Evolutionary conservation across 805 yeast genomes (phyloP).

Genomic region (baker's yeast (Saccharomyces cerevisiae)): DNA sequence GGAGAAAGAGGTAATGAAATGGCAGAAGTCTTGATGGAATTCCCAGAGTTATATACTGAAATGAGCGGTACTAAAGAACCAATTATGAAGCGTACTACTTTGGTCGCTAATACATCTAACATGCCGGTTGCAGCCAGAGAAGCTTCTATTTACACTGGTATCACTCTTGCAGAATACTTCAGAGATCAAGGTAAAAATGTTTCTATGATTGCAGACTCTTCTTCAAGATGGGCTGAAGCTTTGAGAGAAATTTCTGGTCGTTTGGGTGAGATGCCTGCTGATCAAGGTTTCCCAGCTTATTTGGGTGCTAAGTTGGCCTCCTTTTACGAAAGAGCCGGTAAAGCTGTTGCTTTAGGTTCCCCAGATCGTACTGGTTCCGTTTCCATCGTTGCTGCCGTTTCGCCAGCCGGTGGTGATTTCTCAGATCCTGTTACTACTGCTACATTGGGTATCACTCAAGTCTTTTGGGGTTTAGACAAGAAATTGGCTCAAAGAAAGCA

Average conservation of each 20-base stretch:
- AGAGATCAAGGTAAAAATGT: conserved; percentile 99
- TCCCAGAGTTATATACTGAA: conserved; percentile 94
- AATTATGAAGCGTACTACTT: conserved; percentile 97
- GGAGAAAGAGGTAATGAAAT: conserved; percentile 98
- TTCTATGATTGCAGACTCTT: conserved; percentile 98
- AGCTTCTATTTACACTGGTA: conserved; percentile 98
- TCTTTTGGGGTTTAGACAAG: conserved; percentile 99
- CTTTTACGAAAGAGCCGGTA: conserved; percentile 99
- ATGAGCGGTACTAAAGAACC: conserved; percentile 92
- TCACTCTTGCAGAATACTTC: conserved; percentile 96
- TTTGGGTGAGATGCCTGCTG: conserved; percentile 99
- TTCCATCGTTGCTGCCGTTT: conserved; percentile 98
- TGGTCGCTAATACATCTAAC: conserved; percentile 97
- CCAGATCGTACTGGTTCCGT: conserved; percentile 97
- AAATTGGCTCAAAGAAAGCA: conserved; percentile 99
- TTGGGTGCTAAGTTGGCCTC: conserved; percentile 98
- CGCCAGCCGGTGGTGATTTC: conserved; percentile 99
- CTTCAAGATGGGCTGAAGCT: conserved; percentile 99
- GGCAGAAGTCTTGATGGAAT: conserved; percentile 99
- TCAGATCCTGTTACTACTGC: conserved; percentile 99
- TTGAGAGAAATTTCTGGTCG: conserved; percentile 99
- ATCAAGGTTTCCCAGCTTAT: conserved; percentile 99
- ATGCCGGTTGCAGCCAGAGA: conserved; percentile 99
- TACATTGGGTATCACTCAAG: conserved; percentile 98
- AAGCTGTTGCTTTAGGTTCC: conserved; percentile 87